A percentile compares a stretch with the other conserved stretches of the same genome.
phyloP scores from a whole-genome alignment of 768 basidiomycete genomes.

The Boletus reticulatus region DNA sequence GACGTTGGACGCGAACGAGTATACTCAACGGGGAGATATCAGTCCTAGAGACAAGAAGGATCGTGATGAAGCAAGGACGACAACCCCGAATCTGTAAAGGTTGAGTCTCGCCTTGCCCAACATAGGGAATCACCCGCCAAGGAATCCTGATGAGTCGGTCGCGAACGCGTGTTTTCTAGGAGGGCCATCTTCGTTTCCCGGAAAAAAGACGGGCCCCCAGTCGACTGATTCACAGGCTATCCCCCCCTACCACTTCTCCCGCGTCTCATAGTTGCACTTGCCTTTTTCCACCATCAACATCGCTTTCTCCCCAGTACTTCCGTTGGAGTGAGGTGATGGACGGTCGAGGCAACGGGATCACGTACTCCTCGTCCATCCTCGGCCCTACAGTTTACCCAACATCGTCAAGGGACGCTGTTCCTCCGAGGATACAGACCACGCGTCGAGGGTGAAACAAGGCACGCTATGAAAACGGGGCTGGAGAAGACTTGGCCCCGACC shows the following conservation, averaged over 20 bases:
- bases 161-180: neutral
- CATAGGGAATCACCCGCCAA: neutral
- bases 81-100: too few species aligned
- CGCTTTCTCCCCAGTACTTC: neutral
- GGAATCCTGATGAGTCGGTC: neutral
- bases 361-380: constrained; percentile 1
- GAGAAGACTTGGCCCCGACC: neutral
- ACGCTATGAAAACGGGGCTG: too few species aligned
- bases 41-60: too few species aligned
- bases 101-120: neutral
- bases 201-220: too few species aligned
- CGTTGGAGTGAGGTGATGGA: neutral
- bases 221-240: neutral
- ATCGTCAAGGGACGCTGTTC: neutral
- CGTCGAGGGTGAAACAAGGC: neutral
- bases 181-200: neutral
- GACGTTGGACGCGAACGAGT: too few species aligned
- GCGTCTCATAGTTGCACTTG: neutral
- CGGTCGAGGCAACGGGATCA: constrained; percentile 2
- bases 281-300: neutral
- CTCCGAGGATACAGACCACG: constrained; percentile 5
- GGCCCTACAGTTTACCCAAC: neutral
- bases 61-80: too few species aligned
- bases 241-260: neutral
- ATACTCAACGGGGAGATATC: too few species aligned